Conservation (phyloP, 306 rosid genomes). For the Trichosanthes truncata region DNA sequence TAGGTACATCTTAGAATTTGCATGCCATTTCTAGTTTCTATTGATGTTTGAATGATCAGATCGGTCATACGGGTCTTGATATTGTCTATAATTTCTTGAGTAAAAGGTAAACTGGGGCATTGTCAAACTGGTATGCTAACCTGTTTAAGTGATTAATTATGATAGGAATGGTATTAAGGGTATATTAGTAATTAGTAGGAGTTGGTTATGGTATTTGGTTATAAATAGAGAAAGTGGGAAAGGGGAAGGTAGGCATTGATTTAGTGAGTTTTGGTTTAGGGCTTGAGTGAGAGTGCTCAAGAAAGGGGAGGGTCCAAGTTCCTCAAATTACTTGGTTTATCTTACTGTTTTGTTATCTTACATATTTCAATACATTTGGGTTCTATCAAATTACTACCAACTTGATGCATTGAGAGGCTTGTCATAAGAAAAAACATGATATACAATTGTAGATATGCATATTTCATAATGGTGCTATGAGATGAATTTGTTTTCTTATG, state of each 20-base stretch:
- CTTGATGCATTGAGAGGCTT: not conserved
- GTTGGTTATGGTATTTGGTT: no score
- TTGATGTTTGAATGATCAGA: not conserved
- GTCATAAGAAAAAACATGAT: not conserved
- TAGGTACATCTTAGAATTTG: not conserved
- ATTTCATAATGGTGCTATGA: not conserved
- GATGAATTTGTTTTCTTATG: not conserved
- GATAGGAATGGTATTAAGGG: no score
- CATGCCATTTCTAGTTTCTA: not conserved
- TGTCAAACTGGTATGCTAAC: not conserved
- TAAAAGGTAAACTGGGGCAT: not conserved
- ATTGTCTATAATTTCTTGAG: not conserved
- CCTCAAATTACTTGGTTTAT: no score
- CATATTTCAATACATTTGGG: no score
- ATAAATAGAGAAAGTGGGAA: no score
- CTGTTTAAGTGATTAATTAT: not conserved
- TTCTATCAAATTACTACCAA: no score
- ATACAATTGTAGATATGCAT: not conserved
- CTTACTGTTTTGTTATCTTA: no score
- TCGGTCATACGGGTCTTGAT: not conserved
- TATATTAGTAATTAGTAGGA: no score
- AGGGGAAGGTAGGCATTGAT: no score
- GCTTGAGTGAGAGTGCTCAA: no score
- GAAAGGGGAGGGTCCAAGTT: no score
- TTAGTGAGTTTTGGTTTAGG: no score